Evolutionary conservation across 345 rosid species (phyloP), one percentile per base, ranked within the genome.

Genomic region (Excoecaria cochinchinensis): DNA sequence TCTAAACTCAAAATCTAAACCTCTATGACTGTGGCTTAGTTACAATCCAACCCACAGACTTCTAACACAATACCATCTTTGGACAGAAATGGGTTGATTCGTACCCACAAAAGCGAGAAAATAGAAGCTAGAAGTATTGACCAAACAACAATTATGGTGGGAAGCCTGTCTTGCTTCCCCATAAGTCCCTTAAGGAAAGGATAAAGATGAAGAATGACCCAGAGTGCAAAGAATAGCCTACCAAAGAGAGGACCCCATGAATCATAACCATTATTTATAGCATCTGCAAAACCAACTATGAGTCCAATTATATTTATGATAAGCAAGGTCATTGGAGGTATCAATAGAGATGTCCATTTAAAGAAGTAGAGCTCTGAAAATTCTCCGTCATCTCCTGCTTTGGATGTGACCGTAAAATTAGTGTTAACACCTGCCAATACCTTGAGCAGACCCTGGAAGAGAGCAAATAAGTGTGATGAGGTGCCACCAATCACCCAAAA

Each of bases 401-500:
- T 90, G 5, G 91, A 85, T 16, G 94, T 90, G 38, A 90, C 91
- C 0, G 86, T 90, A 82, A 90, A 90, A 79, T 83, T 90, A 16
- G 91, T 88, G 85, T 83, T 79, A 3, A 88, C 89, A 24, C 91
- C 94, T 0, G 88, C 94, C 46, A 90, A 63, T n/a, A 90, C 94
- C 84, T 90, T 90, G 7, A 90, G 91, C 66, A 90, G 83, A 71
- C 91, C 94, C 74, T 90, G 94, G 75, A 90, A 77, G 50, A 90
- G 88, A 36, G 94, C 94, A 74, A 88, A 90, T 3, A 90, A 79
- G 61, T 90, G 94, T 0, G 90, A 80, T 14, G 93, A 90, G 40
- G 74, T 87, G 42, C 91, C 93, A 4, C 93, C 90, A 70, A 90
- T 90, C 65, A 90, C 91, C 94, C 93, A 90, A 57, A 90, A 90